These are phyloP conservation scores for Marasmius oreades DNA, from an alignment of 1,284 basidiomycete species.

Conservation along the genomic window DNA sequence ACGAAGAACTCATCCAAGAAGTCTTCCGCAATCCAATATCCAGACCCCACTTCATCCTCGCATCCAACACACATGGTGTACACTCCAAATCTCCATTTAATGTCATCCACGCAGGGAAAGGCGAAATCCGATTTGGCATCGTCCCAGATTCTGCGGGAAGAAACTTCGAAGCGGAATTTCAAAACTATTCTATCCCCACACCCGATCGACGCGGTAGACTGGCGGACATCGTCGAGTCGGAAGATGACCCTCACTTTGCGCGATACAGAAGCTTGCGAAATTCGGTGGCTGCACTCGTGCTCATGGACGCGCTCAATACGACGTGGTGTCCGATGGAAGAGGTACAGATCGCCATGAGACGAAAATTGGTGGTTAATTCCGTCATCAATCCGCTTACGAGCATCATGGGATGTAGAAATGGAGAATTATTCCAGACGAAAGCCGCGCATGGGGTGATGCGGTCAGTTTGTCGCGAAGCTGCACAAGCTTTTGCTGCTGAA, in stretches of 20 bases:
- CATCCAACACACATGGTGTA: constrained; percentile 81
- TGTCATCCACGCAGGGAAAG: constrained; percentile 73
- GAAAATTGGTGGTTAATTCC: constrained; percentile 84
- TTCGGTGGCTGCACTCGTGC: constrained; percentile 66
- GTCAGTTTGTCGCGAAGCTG: constrained; percentile 59
- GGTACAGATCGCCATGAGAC: constrained; percentile 71
- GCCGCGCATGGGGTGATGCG: constrained; percentile 42
- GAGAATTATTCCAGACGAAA: constrained; percentile 53
- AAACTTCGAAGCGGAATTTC: constrained; percentile 54
- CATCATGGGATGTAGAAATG: constrained; percentile 79
- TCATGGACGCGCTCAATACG: constrained; percentile 54
- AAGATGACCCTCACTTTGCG: constrained; percentile 33
- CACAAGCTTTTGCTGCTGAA: constrained; percentile 51
- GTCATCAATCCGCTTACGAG: constrained; percentile 89
- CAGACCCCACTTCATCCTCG: constrained; percentile 86
- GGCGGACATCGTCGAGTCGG: constrained; percentile 49
- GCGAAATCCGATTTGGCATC: constrained; percentile 76
- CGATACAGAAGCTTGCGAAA: constrained; percentile 60
- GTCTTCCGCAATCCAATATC: constrained; percentile 71
- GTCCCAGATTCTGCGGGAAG: constrained; percentile 65
- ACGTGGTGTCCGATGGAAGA: constrained; percentile 70
- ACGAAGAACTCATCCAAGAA: constrained; percentile 70
- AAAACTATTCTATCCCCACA: constrained; percentile 29
- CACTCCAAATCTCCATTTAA: constrained; percentile 50
- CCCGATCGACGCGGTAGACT: constrained; percentile 42